Evolutionary conservation across 805 yeast genomes (phyloP), one percentile per base, ranked within the genome.

Genomic region (Lachancea dasiensis): DNA sequence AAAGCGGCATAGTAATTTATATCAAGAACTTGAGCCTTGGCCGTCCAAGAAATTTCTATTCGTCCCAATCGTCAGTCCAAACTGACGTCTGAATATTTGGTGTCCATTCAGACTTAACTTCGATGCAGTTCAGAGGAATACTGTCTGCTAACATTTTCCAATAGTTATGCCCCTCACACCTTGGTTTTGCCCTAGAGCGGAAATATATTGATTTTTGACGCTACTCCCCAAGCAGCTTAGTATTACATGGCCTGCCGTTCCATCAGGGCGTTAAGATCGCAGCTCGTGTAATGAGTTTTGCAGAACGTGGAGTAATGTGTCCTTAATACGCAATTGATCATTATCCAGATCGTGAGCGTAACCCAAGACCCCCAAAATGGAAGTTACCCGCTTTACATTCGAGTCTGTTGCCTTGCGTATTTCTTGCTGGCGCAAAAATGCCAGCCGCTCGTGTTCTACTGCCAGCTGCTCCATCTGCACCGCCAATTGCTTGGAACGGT

Each of bases 271-370:
- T 26, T n/a, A 26, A 6, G 9, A 6, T 20, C 21, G 33, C 17
- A 30, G 13, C 19, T 30, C 33, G 33, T 30, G 33, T 5, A 30
- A 18, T 6, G 33, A 17, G 15, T 30, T 20, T 20, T 30, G 33
- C 25, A 30, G 16, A 20, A 30, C 25, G 20, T 14, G 23, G 9
- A 30, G 33, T 11, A 30, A 13, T 6, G 33, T 30, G 33, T 30
- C 33, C 25, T 30, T 30, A 25, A 30, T 30, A 5, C 25, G 25
- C 16, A 30, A 25, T n/a, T n/a, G 25, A 5, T 30, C 33, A 19
- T 30, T 30, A 17, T 30, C 33, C 20, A 30, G 33, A 20, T 30
- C 33, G 25, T 30, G 33, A 8, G 33, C 33, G 25, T 30, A 30
- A 17, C 33, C 33, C 25, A 30, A 20, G 10, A 30, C 21, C 15